Percentiles rank a stretch among this genome's conserved stretches.
These are phyloP conservation scores for Solanum piurae DNA, from an alignment of 257 asterid genomes.

Conservation along the genomic window DNA sequence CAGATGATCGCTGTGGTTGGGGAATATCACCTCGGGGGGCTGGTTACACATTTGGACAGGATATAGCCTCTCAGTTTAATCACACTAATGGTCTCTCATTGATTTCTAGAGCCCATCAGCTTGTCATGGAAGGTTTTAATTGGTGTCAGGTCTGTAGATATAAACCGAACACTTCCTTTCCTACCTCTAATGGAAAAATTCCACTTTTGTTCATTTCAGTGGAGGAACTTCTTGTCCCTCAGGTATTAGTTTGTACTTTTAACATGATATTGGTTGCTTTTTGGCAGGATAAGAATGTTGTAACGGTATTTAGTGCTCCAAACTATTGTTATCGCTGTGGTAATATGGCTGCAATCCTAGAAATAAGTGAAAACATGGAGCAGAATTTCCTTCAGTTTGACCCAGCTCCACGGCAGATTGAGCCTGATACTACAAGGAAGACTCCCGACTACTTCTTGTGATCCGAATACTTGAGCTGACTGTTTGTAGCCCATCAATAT, in stretches of 20 bases:
- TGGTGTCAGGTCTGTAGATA: constrained; percentile 84
- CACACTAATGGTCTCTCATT: constrained; percentile 90
- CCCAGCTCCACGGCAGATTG: constrained; percentile 95
- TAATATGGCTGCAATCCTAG: constrained; percentile 96
- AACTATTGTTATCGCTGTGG: constrained; percentile 97
- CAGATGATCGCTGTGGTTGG: constrained; percentile 96
- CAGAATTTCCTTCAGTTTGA: constrained; percentile 94
- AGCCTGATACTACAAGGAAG: constrained; percentile 89
- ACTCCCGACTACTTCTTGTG: constrained; percentile 92
- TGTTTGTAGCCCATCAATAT: constrained; percentile 21
- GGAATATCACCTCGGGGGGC: constrained; percentile 99
- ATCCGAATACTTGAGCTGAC: constrained; percentile 18
- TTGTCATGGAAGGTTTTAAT: constrained; percentile 96
- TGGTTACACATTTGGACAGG: constrained; percentile 97
- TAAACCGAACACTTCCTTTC: not conserved
- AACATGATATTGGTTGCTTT: not conserved
- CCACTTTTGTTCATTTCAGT: not conserved
- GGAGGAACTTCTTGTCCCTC: not conserved
- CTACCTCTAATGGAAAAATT: not conserved
- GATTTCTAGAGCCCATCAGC: constrained; percentile 97
- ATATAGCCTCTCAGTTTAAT: constrained; percentile 87
- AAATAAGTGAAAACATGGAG: constrained; percentile 90
- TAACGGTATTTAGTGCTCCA: constrained; percentile 88
- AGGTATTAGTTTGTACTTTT: not conserved
- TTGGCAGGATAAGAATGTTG: constrained; percentile 85